A percentile compares a stretch with the other conserved stretches of the same genome.
Evolutionary conservation across 2,329 filamentous ascomycete species (phyloP).

Genomic region (Zymoseptoria tritici): DNA sequence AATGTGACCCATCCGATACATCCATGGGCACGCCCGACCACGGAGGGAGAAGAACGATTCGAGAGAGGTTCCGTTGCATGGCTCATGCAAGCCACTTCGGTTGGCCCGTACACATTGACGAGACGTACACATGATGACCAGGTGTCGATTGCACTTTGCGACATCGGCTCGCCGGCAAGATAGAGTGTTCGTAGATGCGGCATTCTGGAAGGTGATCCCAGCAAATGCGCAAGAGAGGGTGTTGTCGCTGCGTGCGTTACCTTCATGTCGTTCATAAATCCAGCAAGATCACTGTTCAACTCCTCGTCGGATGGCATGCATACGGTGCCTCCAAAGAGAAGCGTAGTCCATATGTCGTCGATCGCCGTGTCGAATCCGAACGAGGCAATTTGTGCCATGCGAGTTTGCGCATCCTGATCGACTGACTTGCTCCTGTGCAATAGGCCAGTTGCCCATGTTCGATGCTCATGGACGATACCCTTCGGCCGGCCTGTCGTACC

Average conservation of each 20-base stretch:
- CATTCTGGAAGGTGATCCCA: slow-evolving; percentile 28
- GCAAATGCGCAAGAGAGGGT: slow-evolving; percentile 44
- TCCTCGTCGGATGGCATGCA: slow-evolving; percentile 33
- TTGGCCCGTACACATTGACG: slow-evolving; percentile 39
- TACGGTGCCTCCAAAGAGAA: slow-evolving; percentile 11
- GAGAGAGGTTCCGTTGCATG: background rate
- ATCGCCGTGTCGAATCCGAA: slow-evolving; percentile 14
- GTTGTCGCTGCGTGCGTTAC: slow-evolving; percentile 44
- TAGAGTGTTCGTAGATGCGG: background rate
- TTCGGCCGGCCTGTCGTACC: too few species aligned
- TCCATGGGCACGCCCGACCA: too few species aligned
- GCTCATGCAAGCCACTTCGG: slow-evolving; percentile 28
- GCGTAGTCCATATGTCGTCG: slow-evolving; percentile 1
- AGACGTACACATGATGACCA: slow-evolving; percentile 34
- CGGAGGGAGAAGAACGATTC: too few species aligned
- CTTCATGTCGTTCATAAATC: slow-evolving; percentile 22
- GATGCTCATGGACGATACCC: too few species aligned
- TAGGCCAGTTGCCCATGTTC: too few species aligned
- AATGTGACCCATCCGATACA: slow-evolving; percentile 26
- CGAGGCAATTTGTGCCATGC: slow-evolving; percentile 13
- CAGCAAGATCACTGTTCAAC: slow-evolving; percentile 44
- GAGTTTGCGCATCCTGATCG: too few species aligned
- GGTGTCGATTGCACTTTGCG: slow-evolving; percentile 27
- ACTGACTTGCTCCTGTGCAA: too few species aligned
- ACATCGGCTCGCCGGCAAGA: slow-evolving; percentile 33